Percentiles rank a stretch among this genome's conserved stretches.
These are phyloP conservation scores for Mycena filopes DNA, from an alignment of 768 basidiomycete species.

Conservation along the genomic window DNA sequence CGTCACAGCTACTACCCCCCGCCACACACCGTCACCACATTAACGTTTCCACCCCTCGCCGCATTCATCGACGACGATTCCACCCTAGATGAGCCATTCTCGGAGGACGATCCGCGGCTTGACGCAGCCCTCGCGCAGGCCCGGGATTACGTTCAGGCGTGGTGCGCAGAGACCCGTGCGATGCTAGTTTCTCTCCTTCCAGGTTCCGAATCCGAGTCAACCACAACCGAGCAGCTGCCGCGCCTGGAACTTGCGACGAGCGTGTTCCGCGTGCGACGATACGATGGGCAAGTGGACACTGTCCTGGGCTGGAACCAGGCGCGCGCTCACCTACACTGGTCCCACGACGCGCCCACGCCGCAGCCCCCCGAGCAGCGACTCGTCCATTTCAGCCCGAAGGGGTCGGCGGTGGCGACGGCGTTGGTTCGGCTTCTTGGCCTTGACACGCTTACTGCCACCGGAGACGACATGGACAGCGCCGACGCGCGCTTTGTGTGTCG, in stretches of 20 bases:
- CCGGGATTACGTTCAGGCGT: constrained; percentile 3
- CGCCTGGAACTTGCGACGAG: background rate
- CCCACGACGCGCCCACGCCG: too few relatives aligned
- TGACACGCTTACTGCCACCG: background rate
- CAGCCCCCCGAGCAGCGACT: too few relatives aligned
- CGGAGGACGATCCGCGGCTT: constrained; percentile 2
- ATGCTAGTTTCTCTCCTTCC: background rate
- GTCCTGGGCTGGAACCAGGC: constrained; percentile 13
- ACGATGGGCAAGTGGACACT: background rate
- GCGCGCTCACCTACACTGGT: background rate
- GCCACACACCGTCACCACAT: constrained; percentile 6
- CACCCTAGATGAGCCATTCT: background rate
- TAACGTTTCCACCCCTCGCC: constrained; percentile 8
- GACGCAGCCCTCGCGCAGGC: background rate
- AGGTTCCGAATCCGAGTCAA: background rate
- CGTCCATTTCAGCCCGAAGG: background rate
- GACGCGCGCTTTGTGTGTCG: constrained; percentile 7
- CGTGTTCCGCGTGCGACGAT: background rate
- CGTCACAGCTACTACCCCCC: background rate
- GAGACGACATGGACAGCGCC: background rate
- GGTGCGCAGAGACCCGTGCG: background rate
- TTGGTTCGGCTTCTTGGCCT: constrained; percentile 3
- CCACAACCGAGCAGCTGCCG: background rate
- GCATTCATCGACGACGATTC: constrained; percentile 2
- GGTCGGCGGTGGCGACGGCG: background rate